Percentiles rank a stretch among this genome's conserved stretches.
phyloP scores from a whole-genome alignment of 192 early-diverging fungal genomes.

The Coemansia sp. region DNA sequence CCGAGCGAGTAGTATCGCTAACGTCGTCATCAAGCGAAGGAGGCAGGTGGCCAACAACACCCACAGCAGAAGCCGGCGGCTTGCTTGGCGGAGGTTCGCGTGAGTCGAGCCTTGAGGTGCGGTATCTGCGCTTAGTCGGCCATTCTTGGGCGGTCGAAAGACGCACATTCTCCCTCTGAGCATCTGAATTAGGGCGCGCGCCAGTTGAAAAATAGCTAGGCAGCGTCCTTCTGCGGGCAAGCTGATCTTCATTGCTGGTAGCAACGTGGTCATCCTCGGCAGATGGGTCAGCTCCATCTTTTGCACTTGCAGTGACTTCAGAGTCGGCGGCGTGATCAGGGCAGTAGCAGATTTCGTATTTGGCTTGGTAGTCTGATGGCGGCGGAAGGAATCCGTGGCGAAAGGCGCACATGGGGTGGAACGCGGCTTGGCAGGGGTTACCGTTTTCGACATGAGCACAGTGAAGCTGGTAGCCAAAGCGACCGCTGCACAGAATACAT shows the following conservation, averaged over 20 bases:
- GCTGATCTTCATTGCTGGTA: background rate
- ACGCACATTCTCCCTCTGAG: background rate
- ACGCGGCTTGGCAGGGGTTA: constrained; percentile 17
- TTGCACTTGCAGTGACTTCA: background rate
- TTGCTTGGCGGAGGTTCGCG: background rate
- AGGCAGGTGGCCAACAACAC: constrained; percentile 16
- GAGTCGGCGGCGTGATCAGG: constrained; percentile 12
- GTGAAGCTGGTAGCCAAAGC: constrained; percentile 37
- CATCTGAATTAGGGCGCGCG: background rate
- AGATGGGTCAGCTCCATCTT: too few relatives aligned
- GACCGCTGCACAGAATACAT: constrained; percentile 31
- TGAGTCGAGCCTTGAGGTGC: background rate
- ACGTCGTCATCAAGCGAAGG: constrained; percentile 7
- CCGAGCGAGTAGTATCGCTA: background rate
- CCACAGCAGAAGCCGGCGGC: background rate
- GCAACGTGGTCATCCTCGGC: constrained; percentile 19
- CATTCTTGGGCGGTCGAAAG: background rate
- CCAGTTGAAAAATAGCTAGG: background rate
- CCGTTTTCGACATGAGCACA: constrained; percentile 23
- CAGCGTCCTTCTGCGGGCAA: constrained; percentile 18
- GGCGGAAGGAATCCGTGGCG: constrained; percentile 28
- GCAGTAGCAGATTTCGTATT: constrained; percentile 26
- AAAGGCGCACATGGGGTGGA: constrained; percentile 51
- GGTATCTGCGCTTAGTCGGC: background rate
- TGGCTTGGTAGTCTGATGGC: constrained; percentile 26